A percentile compares a stretch with the other conserved stretches of the same genome.
These are phyloP conservation scores for Biscogniauxia sp. DNA, from an alignment of 2,329 filamentous ascomycete genomes.

Conservation along the genomic window DNA sequence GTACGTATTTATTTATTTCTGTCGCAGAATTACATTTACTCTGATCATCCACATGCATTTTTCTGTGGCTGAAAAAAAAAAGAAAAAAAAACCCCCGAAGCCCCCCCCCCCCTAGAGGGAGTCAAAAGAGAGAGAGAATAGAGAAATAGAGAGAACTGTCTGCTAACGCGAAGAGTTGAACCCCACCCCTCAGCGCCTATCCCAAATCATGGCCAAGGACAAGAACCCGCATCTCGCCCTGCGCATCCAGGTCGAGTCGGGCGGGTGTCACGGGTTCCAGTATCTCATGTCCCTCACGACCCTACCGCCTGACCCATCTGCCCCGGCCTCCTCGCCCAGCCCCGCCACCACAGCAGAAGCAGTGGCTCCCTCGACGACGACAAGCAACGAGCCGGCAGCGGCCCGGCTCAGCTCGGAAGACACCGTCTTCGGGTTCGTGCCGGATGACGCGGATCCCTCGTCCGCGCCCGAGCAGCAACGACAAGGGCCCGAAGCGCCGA, in stretches of 20 bases:
- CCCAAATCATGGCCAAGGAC: constrained; percentile 71
- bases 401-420: constrained; percentile 65
- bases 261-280: constrained; percentile 97
- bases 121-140: neutral
- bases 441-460: constrained; percentile 42
- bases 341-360: constrained; percentile 13
- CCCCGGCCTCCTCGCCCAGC: constrained; percentile 5
- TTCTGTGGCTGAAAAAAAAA: too few relatives aligned
- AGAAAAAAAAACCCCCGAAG: too few relatives aligned
- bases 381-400: constrained; percentile 17
- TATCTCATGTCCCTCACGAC: constrained; percentile 87
- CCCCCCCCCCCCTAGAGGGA: neutral
- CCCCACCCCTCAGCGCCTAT: constrained; percentile 58
- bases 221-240: constrained; percentile 77
- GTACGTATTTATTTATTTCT: constrained; percentile 44
- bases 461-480: neutral
- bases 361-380: constrained; percentile 30
- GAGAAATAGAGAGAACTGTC: neutral
- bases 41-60: neutral
- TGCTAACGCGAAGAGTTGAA: constrained; percentile 1
- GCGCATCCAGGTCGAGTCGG: constrained; percentile 88
- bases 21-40: neutral
- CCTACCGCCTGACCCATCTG: constrained; percentile 39
- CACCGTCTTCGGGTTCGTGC: constrained; percentile 74
- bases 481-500: constrained; percentile 28